These are phyloP conservation scores for Eimeria sp. DNA, from an alignment of 169 alveolate genomes.

Conservation along the genomic window DNA sequence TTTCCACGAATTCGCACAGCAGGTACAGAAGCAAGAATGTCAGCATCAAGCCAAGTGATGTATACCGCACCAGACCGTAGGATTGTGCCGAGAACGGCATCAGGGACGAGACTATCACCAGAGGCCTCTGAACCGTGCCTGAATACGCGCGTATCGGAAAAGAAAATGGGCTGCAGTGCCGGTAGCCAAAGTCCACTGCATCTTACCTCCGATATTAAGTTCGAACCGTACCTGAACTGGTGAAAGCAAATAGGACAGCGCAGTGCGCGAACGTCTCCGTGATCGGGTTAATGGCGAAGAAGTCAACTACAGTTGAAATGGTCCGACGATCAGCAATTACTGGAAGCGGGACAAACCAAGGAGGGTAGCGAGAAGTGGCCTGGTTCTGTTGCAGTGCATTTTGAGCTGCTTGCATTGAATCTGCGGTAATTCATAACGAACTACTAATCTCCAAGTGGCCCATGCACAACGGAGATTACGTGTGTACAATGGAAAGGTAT, in stretches of 20 bases:
- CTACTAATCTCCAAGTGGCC: background rate
- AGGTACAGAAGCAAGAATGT: background rate
- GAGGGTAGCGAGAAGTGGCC: conserved; percentile 65
- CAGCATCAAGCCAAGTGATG: conserved; percentile 12
- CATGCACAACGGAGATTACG: background rate
- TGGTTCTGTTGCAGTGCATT: conserved; percentile 55
- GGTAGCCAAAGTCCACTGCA: background rate
- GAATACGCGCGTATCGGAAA: background rate
- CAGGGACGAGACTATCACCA: conserved; percentile 34
- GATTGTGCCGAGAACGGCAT: conserved; percentile 28
- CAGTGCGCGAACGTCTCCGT: conserved; percentile 52
- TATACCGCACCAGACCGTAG: conserved; percentile 30
- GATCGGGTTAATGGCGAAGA: conserved; percentile 58
- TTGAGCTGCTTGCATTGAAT: conserved; percentile 29
- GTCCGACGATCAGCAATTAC: conserved; percentile 65
- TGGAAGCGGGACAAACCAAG: conserved; percentile 70
- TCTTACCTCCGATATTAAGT: background rate
- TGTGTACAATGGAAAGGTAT: background rate
- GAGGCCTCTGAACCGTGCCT: conserved; percentile 59
- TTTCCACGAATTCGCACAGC: conserved; percentile 24
- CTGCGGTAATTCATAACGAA: conserved; percentile 16
- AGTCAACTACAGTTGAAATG: conserved; percentile 62
- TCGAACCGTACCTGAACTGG: conserved; percentile 58
- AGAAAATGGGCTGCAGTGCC: background rate
- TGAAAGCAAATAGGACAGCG: conserved; percentile 57